Percentiles rank a stretch among this genome's conserved stretches.
phyloP scores from a whole-genome alignment of 768 basidiomycete species.

The Terana coerulea region DNA sequence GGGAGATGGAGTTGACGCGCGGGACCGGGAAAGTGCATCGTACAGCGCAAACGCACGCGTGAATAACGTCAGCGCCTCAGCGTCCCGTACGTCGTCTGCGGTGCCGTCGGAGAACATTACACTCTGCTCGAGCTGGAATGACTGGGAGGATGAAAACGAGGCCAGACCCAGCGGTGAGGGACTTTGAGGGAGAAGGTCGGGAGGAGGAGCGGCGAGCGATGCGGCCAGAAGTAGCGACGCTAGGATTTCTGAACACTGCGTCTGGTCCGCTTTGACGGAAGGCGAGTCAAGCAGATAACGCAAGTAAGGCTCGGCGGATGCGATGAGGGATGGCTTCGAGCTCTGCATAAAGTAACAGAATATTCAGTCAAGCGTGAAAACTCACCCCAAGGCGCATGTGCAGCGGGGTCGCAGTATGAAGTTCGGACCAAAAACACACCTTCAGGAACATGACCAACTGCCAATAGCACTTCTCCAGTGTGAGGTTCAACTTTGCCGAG shows the following conservation, averaged over 20 bases:
- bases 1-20: background rate
- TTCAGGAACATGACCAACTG: constrained; percentile 22
- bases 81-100: background rate
- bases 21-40: background rate
- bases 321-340: constrained; percentile 13
- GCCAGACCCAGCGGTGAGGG: too few species aligned
- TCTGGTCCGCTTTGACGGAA: constrained; percentile 11
- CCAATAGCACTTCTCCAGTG: constrained; percentile 23
- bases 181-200: too few species aligned
- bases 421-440: constrained; percentile 11
- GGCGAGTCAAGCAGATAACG: constrained; percentile 17
- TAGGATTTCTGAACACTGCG: constrained; percentile 7
- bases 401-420: background rate
- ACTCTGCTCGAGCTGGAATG: too few species aligned
- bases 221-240: constrained; percentile 20
- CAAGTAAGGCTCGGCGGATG: constrained; percentile 17
- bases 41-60: constrained; percentile 9
- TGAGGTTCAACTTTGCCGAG: constrained; percentile 13
- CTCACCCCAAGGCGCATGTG: background rate
- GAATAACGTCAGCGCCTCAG: constrained; percentile 12
- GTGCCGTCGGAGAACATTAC: too few species aligned
- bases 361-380: background rate
- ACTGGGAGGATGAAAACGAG: too few species aligned
- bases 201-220: constrained; percentile 12
- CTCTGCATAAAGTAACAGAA: background rate